Conservation (phyloP, 129 eudicot genomes). For the sunflower (Helianthus annuus) region HanXRQr2.0-SUNRISE NC_035446.2:124514911-124515410, state of each 20-base stretch:
- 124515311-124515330: constrained; percentile 16
- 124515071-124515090: constrained; percentile 14
- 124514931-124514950: constrained; percentile 8
- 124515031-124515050: constrained; percentile 10
- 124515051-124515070: constrained; percentile 14
- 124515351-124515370: constrained; percentile 91
- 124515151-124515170: constrained; percentile 16
- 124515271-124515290: constrained; percentile 34
- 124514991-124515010: constrained; percentile 8
- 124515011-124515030: constrained; percentile 10
- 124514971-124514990: constrained; percentile 16
- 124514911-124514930: constrained; percentile 11
- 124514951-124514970: constrained; percentile 15
- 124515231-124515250: constrained; percentile 54
- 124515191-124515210: constrained; percentile 13
- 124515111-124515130: constrained; percentile 16
- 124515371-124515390: constrained; percentile 96
- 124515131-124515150: constrained; percentile 20
- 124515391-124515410: constrained; percentile 87
- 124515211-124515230: constrained; percentile 14
- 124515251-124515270: constrained; percentile 95
- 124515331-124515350: constrained; percentile 75
- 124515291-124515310: constrained; percentile 55
- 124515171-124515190: constrained; percentile 9
- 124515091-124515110: constrained; percentile 14